A percentile compares a stretch with the other conserved stretches of the same genome.
Evolutionary conservation across 208 protist genomes (phyloP).

Genomic region (Angomonas deanei): DNA sequence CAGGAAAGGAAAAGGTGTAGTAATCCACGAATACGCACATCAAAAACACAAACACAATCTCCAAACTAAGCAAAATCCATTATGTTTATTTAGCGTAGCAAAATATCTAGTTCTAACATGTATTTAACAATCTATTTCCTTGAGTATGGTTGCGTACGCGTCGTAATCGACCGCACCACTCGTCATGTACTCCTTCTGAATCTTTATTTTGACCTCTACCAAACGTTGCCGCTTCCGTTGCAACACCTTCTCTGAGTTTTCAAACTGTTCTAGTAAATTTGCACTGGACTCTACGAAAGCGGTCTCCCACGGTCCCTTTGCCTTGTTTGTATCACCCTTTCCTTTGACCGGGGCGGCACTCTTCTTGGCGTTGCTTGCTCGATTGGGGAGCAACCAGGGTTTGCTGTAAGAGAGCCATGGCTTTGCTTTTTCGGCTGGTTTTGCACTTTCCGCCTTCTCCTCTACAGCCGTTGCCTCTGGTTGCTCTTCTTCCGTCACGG

Average conservation of each 20-base stretch:
- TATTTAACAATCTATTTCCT: not conserved
- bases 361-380: constrained; percentile 31
- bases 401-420: constrained; percentile 66
- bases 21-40: too few species aligned
- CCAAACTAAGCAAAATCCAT: too few species aligned
- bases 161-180: not conserved
- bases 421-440: constrained; percentile 15
- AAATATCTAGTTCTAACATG: not conserved
- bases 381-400: constrained; percentile 38
- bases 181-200: not conserved
- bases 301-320: constrained; percentile 16
- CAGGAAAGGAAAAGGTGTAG: too few species aligned
- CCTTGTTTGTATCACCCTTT: constrained; percentile 10
- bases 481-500: not conserved
- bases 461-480: too few species aligned
- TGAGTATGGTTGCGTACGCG: not conserved
- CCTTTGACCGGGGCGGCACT: constrained; percentile 14
- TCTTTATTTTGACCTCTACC: not conserved
- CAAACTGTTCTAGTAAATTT: constrained; percentile 11
- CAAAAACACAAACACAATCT: too few species aligned
- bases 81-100: not conserved
- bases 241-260: not conserved
- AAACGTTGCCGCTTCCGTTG: not conserved
- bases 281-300: constrained; percentile 18
- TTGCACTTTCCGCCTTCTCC: not conserved